Percentiles rank a stretch among this genome's conserved stretches.
phyloP scores from a whole-genome alignment of 2,329 filamentous ascomycete species.

The Colletotrichum sp. region DNA sequence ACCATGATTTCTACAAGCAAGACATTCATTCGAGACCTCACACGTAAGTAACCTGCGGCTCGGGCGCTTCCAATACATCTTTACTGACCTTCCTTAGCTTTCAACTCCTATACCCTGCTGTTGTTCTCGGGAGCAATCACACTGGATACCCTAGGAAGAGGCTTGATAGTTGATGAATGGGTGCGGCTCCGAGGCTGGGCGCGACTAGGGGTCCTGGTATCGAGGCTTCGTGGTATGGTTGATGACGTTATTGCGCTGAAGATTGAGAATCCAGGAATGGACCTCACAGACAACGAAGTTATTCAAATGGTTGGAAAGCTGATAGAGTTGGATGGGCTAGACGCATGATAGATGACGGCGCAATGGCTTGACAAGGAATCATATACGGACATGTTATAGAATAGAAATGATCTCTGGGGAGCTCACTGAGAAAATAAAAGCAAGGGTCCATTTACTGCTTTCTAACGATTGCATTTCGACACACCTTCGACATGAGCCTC shows the following conservation, averaged over 20 bases:
- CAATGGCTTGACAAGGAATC: neutral
- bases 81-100: constrained; percentile 54
- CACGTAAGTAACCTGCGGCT: constrained; percentile 64
- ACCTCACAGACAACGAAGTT: constrained; percentile 66
- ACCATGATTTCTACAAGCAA: constrained; percentile 91
- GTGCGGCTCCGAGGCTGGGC: constrained; percentile 88
- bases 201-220: constrained; percentile 88
- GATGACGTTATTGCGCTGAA: constrained; percentile 83
- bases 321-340: constrained; percentile 89
- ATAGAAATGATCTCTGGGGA: neutral
- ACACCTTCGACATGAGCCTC: neutral
- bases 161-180: constrained; percentile 92
- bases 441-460: neutral
- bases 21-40: constrained; percentile 89
- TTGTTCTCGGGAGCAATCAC: constrained; percentile 86
- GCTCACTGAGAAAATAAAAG: neutral
- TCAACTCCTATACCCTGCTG: constrained; percentile 87
- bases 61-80: neutral
- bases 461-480: neutral
- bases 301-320: constrained; percentile 79
- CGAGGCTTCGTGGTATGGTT: constrained; percentile 81
- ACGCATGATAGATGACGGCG: constrained; percentile 50
- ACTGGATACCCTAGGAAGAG: constrained; percentile 86
- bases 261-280: constrained; percentile 74
- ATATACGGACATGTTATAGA: neutral